These are phyloP conservation scores for Irpex sp. DNA, from an alignment of 1,284 basidiomycete species.

Conservation along the genomic window DNA sequence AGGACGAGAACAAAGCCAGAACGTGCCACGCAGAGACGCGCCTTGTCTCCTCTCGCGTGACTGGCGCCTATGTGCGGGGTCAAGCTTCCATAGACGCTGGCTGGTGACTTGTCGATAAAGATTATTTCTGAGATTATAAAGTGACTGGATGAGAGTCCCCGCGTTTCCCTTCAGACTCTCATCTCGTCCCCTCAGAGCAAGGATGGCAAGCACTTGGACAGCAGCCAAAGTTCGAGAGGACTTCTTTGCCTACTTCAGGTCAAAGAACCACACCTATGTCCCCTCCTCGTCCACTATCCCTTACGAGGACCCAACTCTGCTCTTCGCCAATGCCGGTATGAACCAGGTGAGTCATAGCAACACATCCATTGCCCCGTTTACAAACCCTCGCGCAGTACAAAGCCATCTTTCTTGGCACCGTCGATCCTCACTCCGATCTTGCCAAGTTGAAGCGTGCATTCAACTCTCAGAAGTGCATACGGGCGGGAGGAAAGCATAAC, in stretches of 20 bases:
- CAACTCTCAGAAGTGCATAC: conserved; percentile 97
- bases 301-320: conserved; percentile 94
- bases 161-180: conserved; percentile 4
- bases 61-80: neutral
- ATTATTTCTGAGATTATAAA: neutral
- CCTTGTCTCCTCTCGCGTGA: neutral
- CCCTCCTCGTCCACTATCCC: conserved; percentile 94
- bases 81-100: neutral
- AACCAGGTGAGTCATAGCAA: conserved; percentile 61
- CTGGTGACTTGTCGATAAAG: neutral
- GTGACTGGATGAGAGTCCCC: conserved; percentile 1
- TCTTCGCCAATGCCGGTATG: conserved; percentile 99
- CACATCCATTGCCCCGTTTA: conserved; percentile 1
- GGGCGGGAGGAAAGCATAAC: conserved; percentile 98
- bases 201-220: conserved; percentile 52
- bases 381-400: conserved; percentile 71
- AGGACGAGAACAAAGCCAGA: neutral
- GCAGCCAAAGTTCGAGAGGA: conserved; percentile 68
- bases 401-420: conserved; percentile 93
- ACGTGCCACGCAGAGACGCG: neutral
- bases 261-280: conserved; percentile 84
- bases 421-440: conserved; percentile 89
- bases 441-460: conserved; percentile 89
- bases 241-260: conserved; percentile 80
- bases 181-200: conserved; percentile 4